These are phyloP conservation scores for Dendrocalamus sinicus DNA, from an alignment of 176 grass and related monocot genomes.

Conservation along the genomic window DNA sequence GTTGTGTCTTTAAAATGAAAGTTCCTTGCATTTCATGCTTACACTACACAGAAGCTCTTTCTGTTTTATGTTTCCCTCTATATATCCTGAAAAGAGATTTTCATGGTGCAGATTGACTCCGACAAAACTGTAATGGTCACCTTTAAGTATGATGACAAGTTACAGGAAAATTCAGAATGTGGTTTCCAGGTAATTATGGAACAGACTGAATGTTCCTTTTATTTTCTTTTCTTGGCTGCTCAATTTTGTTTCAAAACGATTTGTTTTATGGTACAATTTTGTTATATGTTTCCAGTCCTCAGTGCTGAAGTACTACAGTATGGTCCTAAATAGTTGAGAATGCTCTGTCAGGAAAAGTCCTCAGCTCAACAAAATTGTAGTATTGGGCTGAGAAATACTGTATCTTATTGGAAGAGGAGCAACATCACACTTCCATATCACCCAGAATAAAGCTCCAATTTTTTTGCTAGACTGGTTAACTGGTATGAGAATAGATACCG, in stretches of 20 bases:
- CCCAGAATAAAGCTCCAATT: not conserved
- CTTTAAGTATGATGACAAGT: conserved; percentile 95
- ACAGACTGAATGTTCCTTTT: not conserved
- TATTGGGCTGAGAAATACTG: not conserved
- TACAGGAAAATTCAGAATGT: conserved; percentile 83
- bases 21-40: conserved; percentile 2
- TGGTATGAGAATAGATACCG: not conserved
- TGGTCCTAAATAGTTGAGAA: not conserved
- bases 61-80: not conserved
- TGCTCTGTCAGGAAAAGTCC: not conserved
- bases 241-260: not conserved
- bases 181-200: conserved; percentile 75
- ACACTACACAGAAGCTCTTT: not conserved
- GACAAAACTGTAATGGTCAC: conserved; percentile 96
- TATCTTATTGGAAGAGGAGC: not conserved
- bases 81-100: conserved; percentile 23
- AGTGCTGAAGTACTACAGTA: not conserved
- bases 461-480: not conserved
- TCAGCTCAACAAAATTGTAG: not conserved
- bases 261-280: not conserved
- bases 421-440: not conserved
- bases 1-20: not conserved
- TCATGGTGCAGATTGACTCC: conserved; percentile 72
- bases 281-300: not conserved
- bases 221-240: not conserved